These are phyloP conservation scores for Rutstroemia sp. DNA, from an alignment of 2,329 filamentous ascomycete species.

Conservation along the genomic window DNA sequence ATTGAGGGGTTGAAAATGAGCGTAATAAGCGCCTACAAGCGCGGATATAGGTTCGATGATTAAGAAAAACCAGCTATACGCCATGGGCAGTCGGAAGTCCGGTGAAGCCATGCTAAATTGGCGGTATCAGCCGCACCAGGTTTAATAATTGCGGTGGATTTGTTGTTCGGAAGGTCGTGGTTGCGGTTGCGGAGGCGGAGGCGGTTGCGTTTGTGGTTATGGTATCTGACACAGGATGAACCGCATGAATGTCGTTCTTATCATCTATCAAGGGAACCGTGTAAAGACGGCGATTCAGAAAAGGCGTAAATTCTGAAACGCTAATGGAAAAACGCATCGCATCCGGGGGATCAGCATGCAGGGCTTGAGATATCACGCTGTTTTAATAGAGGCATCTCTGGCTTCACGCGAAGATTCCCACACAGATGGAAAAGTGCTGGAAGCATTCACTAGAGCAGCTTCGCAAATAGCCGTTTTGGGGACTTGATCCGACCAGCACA, in stretches of 20 bases:
- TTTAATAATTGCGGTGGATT: background rate
- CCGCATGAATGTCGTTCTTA: background rate
- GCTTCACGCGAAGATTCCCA: too few species aligned
- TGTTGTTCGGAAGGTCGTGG: too few species aligned
- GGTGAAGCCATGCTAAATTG: slow-evolving; percentile 10
- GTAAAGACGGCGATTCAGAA: background rate
- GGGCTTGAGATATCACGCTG: background rate
- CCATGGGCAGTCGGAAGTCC: slow-evolving; percentile 45
- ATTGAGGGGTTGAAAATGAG: slow-evolving; percentile 39
- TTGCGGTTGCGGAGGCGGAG: too few species aligned
- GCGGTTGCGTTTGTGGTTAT: too few species aligned
- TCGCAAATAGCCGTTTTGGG: too few species aligned
- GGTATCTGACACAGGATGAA: background rate
- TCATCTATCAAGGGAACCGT: background rate
- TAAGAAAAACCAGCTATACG: slow-evolving; percentile 69
- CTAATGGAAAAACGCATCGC: background rate
- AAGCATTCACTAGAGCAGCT: too few species aligned
- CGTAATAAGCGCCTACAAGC: slow-evolving; percentile 44
- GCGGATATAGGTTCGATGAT: slow-evolving; percentile 57
- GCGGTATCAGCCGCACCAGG: background rate
- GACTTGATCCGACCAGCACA: too few species aligned
- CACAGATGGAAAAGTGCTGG: too few species aligned
- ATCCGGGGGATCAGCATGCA: background rate
- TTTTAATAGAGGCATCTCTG: too few species aligned
- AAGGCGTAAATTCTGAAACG: background rate